Evolutionary conservation across 1,284 basidiomycete species (phyloP), one percentile per base, ranked within the genome.

Genomic region (Rhodotorula sp.): DNA sequence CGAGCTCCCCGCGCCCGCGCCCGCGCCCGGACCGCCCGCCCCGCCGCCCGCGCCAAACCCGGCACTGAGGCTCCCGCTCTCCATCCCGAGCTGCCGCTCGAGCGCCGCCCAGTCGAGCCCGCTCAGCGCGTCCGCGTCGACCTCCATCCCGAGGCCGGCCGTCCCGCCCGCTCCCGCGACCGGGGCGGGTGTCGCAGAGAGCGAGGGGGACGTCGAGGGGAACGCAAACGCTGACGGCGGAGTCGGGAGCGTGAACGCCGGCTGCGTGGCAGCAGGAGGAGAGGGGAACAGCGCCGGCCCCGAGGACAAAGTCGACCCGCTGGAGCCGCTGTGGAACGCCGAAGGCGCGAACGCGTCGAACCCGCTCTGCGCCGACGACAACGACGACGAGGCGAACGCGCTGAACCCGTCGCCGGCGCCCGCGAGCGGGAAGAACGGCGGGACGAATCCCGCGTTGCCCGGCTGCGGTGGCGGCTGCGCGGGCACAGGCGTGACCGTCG

Each of bases 51-150:
- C 54, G 10, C 19, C 55, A 12, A 60, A 37, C 21, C 56, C 37
- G 36, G 22, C 37, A 27, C 57, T 59, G n/a, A 59, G 17, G 27
- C 39, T 39, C 29, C 57, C 57, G 27, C n/a, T 41, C 41, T 41
- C 39, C 39, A 59, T 59, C 19, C 57, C 57, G 57, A 59, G 57
- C n/a, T 44, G 37, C 13, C n/a, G 27, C 57, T 59, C 57, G 19
- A 59, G 39, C 57, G 57, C 57, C 5, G n/a, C 3, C 57, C 57
- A 59, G 41, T 59, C 39, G 37, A 44, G 39, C 57, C n/a, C 57
- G 39, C 57, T n/a, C 13, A 39, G 36, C 36, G 37, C 37, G 37
- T 39, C 56, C 25, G 39, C 39, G n/a, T 59, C 57, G n/a, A 59
- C n/a, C 25, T 41, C 57, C 57, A 59, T 59, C 8, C 25, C 22